phyloP scores from a whole-genome alignment of 805 yeast genomes.

The Priceomyces medius region DNA sequence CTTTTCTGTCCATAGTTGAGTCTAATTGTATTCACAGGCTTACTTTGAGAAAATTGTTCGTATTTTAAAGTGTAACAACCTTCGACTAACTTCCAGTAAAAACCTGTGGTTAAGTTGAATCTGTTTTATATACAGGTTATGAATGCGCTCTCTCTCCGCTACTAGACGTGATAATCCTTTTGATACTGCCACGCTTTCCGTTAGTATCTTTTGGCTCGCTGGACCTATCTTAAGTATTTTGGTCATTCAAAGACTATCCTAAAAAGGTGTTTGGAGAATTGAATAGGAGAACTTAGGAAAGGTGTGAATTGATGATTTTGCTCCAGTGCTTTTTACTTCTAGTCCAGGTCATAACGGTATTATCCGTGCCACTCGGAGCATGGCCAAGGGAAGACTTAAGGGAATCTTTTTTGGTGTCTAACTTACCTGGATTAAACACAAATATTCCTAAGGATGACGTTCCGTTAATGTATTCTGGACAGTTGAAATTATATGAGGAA shows the following conservation, averaged over 20 bases:
- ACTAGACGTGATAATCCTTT: background rate
- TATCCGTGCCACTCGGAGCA: conserved; percentile 8
- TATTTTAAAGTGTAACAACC: no score
- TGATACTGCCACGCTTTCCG: conserved; percentile 1
- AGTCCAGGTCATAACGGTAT: background rate
- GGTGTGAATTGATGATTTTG: conserved; percentile 4
- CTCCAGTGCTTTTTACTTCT: conserved; percentile 3
- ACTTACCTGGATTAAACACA: conserved; percentile 37
- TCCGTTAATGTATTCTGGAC: conserved; percentile 66
- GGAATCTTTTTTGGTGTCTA: conserved; percentile 20
- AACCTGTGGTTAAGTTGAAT: no score
- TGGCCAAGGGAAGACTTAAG: conserved; percentile 2
- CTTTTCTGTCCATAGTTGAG: no score
- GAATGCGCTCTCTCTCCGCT: background rate
- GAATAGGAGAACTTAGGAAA: background rate
- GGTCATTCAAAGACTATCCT: background rate
- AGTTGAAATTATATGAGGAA: conserved; percentile 54
- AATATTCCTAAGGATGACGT: conserved; percentile 31
- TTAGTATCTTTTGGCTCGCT: background rate
- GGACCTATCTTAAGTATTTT: background rate
- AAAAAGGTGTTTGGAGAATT: background rate
- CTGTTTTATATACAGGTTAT: background rate
- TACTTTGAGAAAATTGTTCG: no score
- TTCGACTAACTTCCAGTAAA: no score
- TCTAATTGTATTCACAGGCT: no score